phyloP scores from a whole-genome alignment of 2,329 filamentous ascomycete species.

The Arthrinium puccinioides region DNA sequence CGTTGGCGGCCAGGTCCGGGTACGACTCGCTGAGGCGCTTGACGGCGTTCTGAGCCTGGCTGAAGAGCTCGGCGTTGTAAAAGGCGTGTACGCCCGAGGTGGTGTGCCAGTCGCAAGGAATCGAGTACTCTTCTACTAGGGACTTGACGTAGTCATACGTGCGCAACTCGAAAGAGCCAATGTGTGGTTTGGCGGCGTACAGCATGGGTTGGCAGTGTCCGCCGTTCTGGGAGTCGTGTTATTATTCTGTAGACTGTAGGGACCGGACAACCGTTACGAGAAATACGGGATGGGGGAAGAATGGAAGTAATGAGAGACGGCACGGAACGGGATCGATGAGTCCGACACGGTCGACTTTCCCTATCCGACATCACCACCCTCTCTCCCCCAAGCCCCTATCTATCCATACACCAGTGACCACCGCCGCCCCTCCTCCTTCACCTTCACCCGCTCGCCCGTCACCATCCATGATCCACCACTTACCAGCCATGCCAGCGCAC shows the following conservation, averaged over 20 bases:
- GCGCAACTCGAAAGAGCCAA: constrained; percentile 64
- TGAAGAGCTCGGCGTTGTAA: constrained; percentile 48
- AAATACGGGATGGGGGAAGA: no score
- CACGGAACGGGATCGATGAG: no score
- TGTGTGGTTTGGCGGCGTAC: constrained; percentile 51
- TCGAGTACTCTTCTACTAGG: constrained; percentile 47
- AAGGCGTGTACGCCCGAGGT: constrained; percentile 59
- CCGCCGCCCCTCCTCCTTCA: no score
- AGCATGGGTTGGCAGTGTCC: constrained; percentile 70
- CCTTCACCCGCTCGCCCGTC: not conserved
- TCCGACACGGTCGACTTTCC: no score
- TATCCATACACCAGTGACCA: no score
- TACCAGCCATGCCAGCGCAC: not conserved
- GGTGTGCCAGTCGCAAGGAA: constrained; percentile 64
- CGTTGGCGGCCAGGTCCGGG: constrained; percentile 48
- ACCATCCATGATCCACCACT: not conserved
- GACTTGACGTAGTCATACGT: constrained; percentile 56
- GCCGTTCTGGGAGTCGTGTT: no score
- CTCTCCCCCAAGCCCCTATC: no score
- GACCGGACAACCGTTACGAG: no score
- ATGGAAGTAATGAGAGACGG: no score
- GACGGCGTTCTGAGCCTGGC: constrained; percentile 42
- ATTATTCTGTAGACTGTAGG: constrained; percentile 6
- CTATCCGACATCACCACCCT: no score
- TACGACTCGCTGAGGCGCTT: constrained; percentile 38